Percentiles rank a stretch among this genome's conserved stretches.
phyloP scores from a whole-genome alignment of 805 yeast genomes.

The Millerozyma miso region DNA sequence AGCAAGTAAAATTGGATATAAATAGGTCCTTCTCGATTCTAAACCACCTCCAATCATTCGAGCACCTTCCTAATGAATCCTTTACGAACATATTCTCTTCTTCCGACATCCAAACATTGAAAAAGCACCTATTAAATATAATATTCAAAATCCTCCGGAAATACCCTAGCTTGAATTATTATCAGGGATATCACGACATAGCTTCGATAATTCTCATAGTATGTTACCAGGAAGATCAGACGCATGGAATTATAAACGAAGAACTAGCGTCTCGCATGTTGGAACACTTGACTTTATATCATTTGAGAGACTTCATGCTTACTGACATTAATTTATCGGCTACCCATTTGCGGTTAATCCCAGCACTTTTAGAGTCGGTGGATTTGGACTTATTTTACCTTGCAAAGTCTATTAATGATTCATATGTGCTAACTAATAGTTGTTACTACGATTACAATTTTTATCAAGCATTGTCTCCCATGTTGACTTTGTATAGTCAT shows the following conservation, averaged over 20 bases:
- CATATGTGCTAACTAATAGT: slow-evolving; percentile 21
- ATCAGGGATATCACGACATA: slow-evolving; percentile 92
- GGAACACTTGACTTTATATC: slow-evolving; percentile 52
- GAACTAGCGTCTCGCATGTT: slow-evolving; percentile 40
- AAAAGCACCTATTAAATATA: slow-evolving; percentile 37
- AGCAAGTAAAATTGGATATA: slow-evolving; percentile 76
- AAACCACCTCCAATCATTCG: slow-evolving; percentile 25
- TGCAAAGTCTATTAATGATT: slow-evolving; percentile 34
- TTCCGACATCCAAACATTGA: slow-evolving; percentile 30
- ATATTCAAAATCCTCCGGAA: slow-evolving; percentile 54
- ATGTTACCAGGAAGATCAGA: slow-evolving; percentile 24
- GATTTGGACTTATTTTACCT: slow-evolving; percentile 45
- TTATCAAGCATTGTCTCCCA: slow-evolving; percentile 67
- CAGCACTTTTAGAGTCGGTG: slow-evolving; percentile 47
- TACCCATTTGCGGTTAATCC: slow-evolving; percentile 62
- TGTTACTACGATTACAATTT: slow-evolving; percentile 31
- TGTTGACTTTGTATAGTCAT: slow-evolving; percentile 77
- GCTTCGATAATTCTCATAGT: slow-evolving; percentile 63
- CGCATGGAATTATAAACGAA: slow-evolving; percentile 16
- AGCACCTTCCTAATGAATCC: slow-evolving; percentile 17
- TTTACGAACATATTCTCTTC: slow-evolving; percentile 30
- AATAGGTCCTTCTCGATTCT: slow-evolving; percentile 57
- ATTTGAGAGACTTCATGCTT: slow-evolving; percentile 83
- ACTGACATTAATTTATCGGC: slow-evolving; percentile 62
- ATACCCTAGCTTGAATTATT: slow-evolving; percentile 65